A percentile compares a stretch with the other conserved stretches of the same genome.
phyloP scores from a whole-genome alignment of 305 asterid genomes.

The Withania somnifera region DNA sequence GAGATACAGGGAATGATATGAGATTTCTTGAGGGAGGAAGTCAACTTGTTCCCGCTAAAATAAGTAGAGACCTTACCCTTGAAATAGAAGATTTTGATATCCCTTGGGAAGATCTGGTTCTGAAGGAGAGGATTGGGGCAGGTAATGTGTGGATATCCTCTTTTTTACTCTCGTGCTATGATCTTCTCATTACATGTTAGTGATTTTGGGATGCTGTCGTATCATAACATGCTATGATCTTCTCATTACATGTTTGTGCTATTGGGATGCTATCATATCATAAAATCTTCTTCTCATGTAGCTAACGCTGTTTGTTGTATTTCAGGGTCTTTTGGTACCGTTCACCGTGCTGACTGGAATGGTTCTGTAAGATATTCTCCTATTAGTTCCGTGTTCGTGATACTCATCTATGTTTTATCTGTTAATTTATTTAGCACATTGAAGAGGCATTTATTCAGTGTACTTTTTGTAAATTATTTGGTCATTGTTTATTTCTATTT shows the following conservation, averaged over 20 bases:
- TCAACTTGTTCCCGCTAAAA: slow-evolving; percentile 32
- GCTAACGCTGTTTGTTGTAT: slow-evolving; percentile 9
- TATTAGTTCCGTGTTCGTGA: slow-evolving; percentile 4
- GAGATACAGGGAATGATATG: slow-evolving; percentile 23
- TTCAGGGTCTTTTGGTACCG: slow-evolving; percentile 96
- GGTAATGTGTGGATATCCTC: slow-evolving; percentile 57
- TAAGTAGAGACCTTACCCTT: slow-evolving; percentile 41
- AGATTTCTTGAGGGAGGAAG: slow-evolving; percentile 41
- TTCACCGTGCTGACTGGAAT: slow-evolving; percentile 99
- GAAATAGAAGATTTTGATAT: slow-evolving; percentile 75
- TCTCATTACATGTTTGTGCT: neutral
- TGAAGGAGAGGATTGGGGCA: slow-evolving; percentile 88
- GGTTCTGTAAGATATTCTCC: slow-evolving; percentile 68
- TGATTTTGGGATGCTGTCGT: neutral
- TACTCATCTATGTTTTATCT: neutral
- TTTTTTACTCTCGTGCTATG: slow-evolving; percentile 1
- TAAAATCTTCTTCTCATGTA: neutral
- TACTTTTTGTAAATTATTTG: neutral
- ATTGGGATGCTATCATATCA: neutral
- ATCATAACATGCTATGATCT: neutral
- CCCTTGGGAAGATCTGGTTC: slow-evolving; percentile 87
- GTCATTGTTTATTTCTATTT: neutral
- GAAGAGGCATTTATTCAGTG: neutral
- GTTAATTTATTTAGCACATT: neutral
- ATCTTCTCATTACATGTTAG: neutral